Evolutionary conservation across 1,284 basidiomycete species (phyloP), one percentile per base, ranked within the genome.

Genomic region (Flammula alnicola): DNA sequence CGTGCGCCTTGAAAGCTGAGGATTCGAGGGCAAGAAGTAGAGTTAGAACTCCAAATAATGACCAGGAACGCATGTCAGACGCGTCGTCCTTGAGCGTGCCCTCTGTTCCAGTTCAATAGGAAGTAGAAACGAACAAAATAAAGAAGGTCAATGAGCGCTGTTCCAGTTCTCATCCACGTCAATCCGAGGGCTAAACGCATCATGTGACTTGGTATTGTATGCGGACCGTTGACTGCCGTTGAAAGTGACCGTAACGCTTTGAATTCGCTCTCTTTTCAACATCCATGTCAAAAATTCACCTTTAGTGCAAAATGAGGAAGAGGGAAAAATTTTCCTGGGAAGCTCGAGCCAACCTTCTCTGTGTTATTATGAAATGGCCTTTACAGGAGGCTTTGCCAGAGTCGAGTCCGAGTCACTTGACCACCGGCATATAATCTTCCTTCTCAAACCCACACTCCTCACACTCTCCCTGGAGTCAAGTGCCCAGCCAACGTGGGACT

Each of bases 1-100:
- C 92, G 52, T 87, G 79, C 31, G 77, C 69, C 68, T 89, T 91
- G 66, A 91, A 80, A 22, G 86, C 83, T 19, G 79, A 58, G 1
- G 66, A 56, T 44, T 69, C 62, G 30, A 68, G 62, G 30, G 64
- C 55, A 16, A 62, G 42, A 14, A 73, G 56, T 33, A 76, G 55
- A 29, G 66, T 60, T 31, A 73, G 53, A 31, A 67, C 59, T 47
- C 68, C 68, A 44, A 73, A 52, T 36, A 74, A 62, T 50, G 64
- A 64, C 58, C 68, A 66, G 49, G 69, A 64, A 53, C 67, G 70
- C 75, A 77, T 77, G 16, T 42, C 49, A 25, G 17, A 33, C 37
- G 44, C 44, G 35, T 47, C 20, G 9, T 22, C 44, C 44, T 29
- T 47, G 11, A 22, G 19, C 7, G n/a, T 39, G 4, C 10, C 23